A percentile compares a stretch with the other conserved stretches of the same genome.
Conservation (phyloP, 352 stramenopile species). For the Aphanomyces astaci region DNA sequence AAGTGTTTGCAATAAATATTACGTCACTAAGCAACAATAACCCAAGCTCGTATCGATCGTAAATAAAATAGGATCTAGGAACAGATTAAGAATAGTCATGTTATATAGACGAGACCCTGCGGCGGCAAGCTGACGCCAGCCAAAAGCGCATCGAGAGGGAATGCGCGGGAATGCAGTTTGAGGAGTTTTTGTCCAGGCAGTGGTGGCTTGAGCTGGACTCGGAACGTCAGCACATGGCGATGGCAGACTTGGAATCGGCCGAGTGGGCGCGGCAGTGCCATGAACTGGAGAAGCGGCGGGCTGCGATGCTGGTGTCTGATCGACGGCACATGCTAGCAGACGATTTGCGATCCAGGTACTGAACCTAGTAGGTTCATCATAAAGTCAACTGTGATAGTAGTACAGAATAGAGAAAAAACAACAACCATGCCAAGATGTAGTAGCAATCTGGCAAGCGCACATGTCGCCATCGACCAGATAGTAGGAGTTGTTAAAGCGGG, state of each 20-base stretch:
- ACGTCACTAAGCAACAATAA: no score
- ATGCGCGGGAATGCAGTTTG: not conserved
- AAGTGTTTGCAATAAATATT: no score
- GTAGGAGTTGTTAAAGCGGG: no score
- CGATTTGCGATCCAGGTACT: conserved; percentile 1
- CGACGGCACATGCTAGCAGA: not conserved
- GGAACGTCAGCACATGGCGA: not conserved
- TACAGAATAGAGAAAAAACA: no score
- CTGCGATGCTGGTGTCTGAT: not conserved
- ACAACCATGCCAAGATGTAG: no score
- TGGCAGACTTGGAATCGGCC: not conserved
- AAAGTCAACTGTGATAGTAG: no score
- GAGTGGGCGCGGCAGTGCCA: not conserved
- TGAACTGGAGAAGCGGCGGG: not conserved
- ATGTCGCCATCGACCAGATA: no score
- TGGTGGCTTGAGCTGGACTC: not conserved
- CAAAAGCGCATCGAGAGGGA: not conserved
- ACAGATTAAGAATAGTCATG: no score
- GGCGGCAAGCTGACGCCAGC: not conserved
- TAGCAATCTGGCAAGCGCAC: no score
- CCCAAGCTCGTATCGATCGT: no score
- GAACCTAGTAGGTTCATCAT: no score
- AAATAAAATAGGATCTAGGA: no score
- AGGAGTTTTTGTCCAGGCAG: not conserved
- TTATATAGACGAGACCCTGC: not conserved